Evolutionary conservation across 2,329 filamentous ascomycete species (phyloP).

Genomic region (Kalaharituber pfeilii): DNA sequence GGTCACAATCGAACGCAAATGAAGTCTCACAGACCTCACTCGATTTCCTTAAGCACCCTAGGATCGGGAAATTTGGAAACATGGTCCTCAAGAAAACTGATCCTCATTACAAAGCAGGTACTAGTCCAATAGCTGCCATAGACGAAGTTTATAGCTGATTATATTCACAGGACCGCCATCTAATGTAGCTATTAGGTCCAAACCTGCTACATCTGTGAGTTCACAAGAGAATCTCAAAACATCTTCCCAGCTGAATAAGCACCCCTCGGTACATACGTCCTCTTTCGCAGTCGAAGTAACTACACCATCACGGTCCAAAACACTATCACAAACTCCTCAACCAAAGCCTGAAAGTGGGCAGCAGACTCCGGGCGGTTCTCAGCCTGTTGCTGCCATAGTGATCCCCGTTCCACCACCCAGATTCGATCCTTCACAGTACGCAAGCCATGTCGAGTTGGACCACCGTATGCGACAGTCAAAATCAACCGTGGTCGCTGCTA

Average conservation of each 20-base stretch:
- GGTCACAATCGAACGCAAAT: not conserved
- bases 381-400: slow-evolving; percentile 19
- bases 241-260: not conserved
- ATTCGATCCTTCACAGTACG: slow-evolving; percentile 19
- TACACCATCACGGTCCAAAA: slow-evolving; percentile 30
- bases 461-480: slow-evolving; percentile 29
- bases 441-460: slow-evolving; percentile 27
- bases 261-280: not conserved
- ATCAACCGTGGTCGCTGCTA: slow-evolving; percentile 6
- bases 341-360: slow-evolving; percentile 25
- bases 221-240: slow-evolving; percentile 4
- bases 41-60: slow-evolving; percentile 13
- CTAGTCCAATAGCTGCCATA: too few relatives aligned
- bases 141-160: slow-evolving; percentile 3
- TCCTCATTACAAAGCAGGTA: slow-evolving; percentile 1
- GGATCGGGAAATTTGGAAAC: slow-evolving; percentile 18
- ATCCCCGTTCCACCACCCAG: slow-evolving; percentile 19
- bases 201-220: slow-evolving; percentile 15
- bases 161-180: slow-evolving; percentile 13
- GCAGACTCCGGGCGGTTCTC: not conserved
- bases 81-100: slow-evolving; percentile 16
- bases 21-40: not conserved
- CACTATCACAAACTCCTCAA: slow-evolving; percentile 33
- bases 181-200: not conserved
- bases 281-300: slow-evolving; percentile 28